Evolutionary conservation across 169 alveolate species (phyloP), one percentile per base, ranked within the genome.

Genomic region (Plasmodium billcollinsi): DNA sequence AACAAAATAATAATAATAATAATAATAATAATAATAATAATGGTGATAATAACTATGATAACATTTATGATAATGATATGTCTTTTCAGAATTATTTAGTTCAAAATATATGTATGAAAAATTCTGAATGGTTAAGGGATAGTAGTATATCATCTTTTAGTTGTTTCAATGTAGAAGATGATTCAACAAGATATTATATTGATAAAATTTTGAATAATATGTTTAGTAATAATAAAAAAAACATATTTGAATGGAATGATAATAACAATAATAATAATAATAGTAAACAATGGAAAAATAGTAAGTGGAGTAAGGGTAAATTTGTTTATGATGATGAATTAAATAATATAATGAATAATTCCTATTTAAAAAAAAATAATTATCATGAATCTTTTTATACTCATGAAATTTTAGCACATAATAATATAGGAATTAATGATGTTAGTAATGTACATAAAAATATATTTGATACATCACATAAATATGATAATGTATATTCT

Each of bases 151-250:
- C 54, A 2, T 9, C 63, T 11, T 80, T 56, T 29, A 69, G 66
- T 20, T 50, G 83, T 47, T 80, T 80, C 20, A 80, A 80, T 62
- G 21, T 80, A 14, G 90, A 80, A 61, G 90, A 80, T 18, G 90
- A 69, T 1, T 58, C 73, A 3, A 80, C 90, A 3, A 67, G 90
- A 29, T 69, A 69, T 61, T 56, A 80, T 21, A 43, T 80, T 2
- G 90, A 80, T 29, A 67, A 67, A 11, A 58, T 80, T 69, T 33
- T 80, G 9, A 80, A 58, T 29, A 80, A 58, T 49, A 80, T 80
- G 90, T 80, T 80, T 67, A 80, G 74, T 9, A 69, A 29, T 52
- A 69, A 56, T 39, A 66, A 80, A 58, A 67, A 67, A 29, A 39
- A 24, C 5, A 62, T 80, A 24, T 80, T 56, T 14, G 56, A 78